Base-by-base conservation (phyloP, 768 basidiomycete genomes). In the Psilocybe subaeruginosa region DNA sequence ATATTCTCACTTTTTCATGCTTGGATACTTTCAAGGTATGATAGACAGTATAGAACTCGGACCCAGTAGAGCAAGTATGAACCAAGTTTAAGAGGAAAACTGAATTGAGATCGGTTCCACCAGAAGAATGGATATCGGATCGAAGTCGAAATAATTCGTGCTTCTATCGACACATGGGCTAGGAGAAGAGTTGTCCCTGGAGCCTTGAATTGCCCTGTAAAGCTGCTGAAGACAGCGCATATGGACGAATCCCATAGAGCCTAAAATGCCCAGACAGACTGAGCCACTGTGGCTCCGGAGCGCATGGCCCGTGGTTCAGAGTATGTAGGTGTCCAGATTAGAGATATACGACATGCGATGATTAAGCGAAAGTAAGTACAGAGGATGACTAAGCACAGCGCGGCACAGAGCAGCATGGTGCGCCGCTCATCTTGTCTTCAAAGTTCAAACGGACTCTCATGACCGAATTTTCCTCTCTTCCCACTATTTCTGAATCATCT, bases 401-500 rank as follows among this genome's bases (percentile, higher is more conserved):
- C 31, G 29, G 49, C 29, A 49, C 14, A 33, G 16, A 6, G 14
- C 17, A 37, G 9, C 27, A 4, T 47, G 33, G 31, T 9, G 43
- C 45, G 29, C 39, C 23, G 19, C 8, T 53, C 19, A 33, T 27
- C 16, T 30, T 47, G 23, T 43, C 41, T 37, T 59, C 17, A 54
- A 52, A 43, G 7, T 37, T 59, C 17, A 54, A 52, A 43, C 47
- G 47, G 47, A 62, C 63, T 17, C 45, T 51, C 56, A 69, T 69
- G 60, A 63, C 66, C 50, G 65, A 68, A 43, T 54, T 64, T 14
- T 47, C 56, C 5, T n/a, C 33, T n/a, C 58, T 59, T 31, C 45
- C 54, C 23, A 49, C 47, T 33, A 55, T 59, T 14, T 41, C 62
- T 23, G 62, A 66, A 48, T 48, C 55, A 14, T 23, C 61, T 23